phyloP scores from a whole-genome alignment of 495 filamentous ascomycete genomes.

The Pyronema domesticum region DNA sequence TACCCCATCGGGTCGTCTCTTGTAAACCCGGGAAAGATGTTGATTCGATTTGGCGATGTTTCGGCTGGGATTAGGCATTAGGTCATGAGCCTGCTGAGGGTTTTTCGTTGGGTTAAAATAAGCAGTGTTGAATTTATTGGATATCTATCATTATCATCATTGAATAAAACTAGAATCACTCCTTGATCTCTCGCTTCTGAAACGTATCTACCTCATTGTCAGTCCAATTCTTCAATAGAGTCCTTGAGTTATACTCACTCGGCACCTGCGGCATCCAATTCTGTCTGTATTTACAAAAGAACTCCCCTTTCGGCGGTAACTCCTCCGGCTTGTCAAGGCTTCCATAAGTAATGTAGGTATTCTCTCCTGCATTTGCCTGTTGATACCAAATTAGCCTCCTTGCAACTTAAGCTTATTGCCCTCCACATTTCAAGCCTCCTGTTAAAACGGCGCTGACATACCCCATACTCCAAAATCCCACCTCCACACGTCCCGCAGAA shows the following conservation, averaged over 20 bases:
- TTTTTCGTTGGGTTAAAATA: no score
- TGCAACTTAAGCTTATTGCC: background rate
- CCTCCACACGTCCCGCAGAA: slow-evolving; percentile 7
- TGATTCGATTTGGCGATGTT: no score
- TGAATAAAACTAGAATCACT: background rate
- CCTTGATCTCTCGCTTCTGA: slow-evolving; percentile 6
- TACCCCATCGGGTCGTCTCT: no score
- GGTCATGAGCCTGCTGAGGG: no score
- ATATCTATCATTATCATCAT: no score
- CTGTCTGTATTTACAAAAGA: background rate
- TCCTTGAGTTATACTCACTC: background rate
- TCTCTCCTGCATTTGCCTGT: background rate
- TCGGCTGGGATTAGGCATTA: no score
- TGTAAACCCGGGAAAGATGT: no score
- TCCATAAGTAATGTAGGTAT: slow-evolving; percentile 1
- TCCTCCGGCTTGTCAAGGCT: slow-evolving; percentile 1
- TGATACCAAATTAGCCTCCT: background rate
- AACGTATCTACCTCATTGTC: background rate
- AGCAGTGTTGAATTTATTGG: no score
- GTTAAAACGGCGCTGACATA: background rate
- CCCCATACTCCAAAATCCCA: slow-evolving; percentile 6
- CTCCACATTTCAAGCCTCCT: background rate
- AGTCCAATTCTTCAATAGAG: background rate
- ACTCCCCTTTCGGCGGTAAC: slow-evolving; percentile 3
- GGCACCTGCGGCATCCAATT: background rate